Percentiles rank a stretch among this genome's conserved stretches.
phyloP scores from a whole-genome alignment of 371 early-diverging fungal genomes.

The Apophysomyces ossiformis region DNA sequence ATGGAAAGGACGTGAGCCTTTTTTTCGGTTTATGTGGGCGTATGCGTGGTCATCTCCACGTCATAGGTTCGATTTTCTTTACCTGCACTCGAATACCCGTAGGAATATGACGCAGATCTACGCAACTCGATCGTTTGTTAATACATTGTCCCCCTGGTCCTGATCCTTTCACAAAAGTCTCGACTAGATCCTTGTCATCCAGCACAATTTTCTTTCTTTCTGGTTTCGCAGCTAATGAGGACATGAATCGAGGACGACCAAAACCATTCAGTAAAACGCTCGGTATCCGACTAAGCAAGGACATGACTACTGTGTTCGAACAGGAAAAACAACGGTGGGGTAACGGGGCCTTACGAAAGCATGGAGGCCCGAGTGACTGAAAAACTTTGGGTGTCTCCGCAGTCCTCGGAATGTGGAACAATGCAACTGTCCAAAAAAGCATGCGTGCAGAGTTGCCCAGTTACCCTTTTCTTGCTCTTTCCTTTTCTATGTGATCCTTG shows the following conservation, averaged over 20 bases:
- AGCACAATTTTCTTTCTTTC: conserved; percentile 62
- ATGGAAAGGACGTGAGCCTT: too few relatives aligned
- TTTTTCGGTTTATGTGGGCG: too few relatives aligned
- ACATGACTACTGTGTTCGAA: background rate
- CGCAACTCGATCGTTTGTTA: conserved; percentile 87
- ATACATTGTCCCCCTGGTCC: conserved; percentile 95
- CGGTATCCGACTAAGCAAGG: background rate
- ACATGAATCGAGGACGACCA: background rate
- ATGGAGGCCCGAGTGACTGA: too few relatives aligned
- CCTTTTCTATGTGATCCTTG: too few relatives aligned
- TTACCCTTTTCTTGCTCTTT: too few relatives aligned
- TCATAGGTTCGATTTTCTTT: conserved; percentile 14
- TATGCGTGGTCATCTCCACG: background rate
- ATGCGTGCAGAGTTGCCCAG: too few relatives aligned
- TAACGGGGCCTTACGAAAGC: too few relatives aligned
- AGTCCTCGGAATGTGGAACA: too few relatives aligned
- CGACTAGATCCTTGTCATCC: conserved; percentile 79
- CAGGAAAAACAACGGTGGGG: too few relatives aligned
- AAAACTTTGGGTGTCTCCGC: too few relatives aligned
- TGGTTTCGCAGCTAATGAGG: conserved; percentile 5
- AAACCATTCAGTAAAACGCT: background rate
- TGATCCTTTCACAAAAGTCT: conserved; percentile 87
- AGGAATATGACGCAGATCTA: conserved; percentile 84
- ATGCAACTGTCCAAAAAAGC: too few relatives aligned
- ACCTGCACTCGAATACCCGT: conserved; percentile 80